These are phyloP conservation scores for Chytriomyces sp. DNA, from an alignment of 192 early-diverging fungal genomes.

Conservation along the genomic window DNA sequence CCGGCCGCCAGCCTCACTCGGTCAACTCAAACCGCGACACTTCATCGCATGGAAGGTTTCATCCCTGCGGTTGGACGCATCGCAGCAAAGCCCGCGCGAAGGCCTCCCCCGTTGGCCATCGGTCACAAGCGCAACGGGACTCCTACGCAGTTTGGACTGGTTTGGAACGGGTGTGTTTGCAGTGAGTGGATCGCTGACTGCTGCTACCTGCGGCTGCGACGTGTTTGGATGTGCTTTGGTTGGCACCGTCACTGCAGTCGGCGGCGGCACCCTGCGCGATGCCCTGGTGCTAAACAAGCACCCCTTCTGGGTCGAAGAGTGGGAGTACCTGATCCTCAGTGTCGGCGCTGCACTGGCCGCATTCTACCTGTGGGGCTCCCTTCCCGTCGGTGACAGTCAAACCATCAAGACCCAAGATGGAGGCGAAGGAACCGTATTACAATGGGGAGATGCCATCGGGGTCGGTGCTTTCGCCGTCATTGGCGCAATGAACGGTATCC, in stretches of 20 bases:
- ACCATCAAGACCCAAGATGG: no score
- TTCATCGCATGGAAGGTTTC: no score
- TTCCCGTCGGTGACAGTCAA: not conserved
- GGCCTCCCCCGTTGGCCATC: not conserved
- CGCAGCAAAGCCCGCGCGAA: not conserved
- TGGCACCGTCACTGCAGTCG: not conserved
- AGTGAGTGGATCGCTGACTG: not conserved
- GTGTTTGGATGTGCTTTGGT: not conserved
- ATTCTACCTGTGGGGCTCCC: not conserved
- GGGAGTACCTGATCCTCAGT: not conserved
- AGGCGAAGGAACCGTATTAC: no score
- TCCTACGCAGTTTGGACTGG: constrained; percentile 1
- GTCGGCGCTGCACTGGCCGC: not conserved
- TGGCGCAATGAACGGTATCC: not conserved
- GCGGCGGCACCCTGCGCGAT: not conserved
- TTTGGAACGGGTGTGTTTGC: not conserved
- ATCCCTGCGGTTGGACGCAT: no score
- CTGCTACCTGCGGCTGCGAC: not conserved
- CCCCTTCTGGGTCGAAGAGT: not conserved
- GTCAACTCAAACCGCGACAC: no score
- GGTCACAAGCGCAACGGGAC: not conserved
- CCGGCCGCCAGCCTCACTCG: no score
- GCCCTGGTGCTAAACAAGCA: not conserved
- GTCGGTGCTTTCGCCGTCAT: not conserved
- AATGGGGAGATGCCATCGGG: not conserved